Conservation (phyloP, 768 basidiomycete genomes). For the Leccinum truebloodii region DNA sequence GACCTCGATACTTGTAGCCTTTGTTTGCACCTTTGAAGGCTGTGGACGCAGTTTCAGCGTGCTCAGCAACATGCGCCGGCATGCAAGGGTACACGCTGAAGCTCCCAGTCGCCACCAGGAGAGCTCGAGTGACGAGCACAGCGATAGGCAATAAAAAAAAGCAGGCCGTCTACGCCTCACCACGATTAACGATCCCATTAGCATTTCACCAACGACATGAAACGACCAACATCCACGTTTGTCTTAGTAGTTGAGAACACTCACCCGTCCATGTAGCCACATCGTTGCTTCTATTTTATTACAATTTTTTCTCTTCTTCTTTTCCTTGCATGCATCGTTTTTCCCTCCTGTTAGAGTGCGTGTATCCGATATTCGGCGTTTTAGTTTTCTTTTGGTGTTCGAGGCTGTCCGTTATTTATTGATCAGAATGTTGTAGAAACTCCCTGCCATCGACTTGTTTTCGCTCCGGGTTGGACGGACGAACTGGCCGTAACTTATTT, state of each 20-base stretch:
- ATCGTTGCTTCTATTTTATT: background rate
- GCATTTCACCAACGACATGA: slow-evolving; percentile 6
- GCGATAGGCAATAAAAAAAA: slow-evolving; percentile 36
- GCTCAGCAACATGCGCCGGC: slow-evolving; percentile 86
- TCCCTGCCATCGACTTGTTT: slow-evolving; percentile 11
- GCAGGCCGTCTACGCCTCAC: slow-evolving; percentile 16
- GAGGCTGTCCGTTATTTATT: slow-evolving; percentile 12
- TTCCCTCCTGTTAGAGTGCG: background rate
- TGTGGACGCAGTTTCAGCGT: slow-evolving; percentile 85
- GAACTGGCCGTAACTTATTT: slow-evolving; percentile 15
- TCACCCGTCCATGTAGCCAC: slow-evolving; percentile 14
- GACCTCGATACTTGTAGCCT: slow-evolving; percentile 47
- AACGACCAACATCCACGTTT: slow-evolving; percentile 7
- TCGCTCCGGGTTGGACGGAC: slow-evolving; percentile 15
- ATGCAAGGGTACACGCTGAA: slow-evolving; percentile 69
- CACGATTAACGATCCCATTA: slow-evolving; percentile 13
- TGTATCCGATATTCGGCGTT: slow-evolving; percentile 20
- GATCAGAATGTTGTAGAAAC: slow-evolving; percentile 22
- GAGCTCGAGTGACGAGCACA: slow-evolving; percentile 47
- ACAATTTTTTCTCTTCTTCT: background rate
- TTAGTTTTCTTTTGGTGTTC: slow-evolving; percentile 3
- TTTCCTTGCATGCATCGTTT: slow-evolving; percentile 8
- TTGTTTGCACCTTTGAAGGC: slow-evolving; percentile 69
- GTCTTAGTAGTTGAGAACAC: slow-evolving; percentile 1
- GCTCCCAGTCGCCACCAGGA: slow-evolving; percentile 36